A percentile compares a stretch with the other conserved stretches of the same genome.
Evolutionary conservation across 805 yeast genomes (phyloP).

Genomic region (Priceomyces castillae): DNA sequence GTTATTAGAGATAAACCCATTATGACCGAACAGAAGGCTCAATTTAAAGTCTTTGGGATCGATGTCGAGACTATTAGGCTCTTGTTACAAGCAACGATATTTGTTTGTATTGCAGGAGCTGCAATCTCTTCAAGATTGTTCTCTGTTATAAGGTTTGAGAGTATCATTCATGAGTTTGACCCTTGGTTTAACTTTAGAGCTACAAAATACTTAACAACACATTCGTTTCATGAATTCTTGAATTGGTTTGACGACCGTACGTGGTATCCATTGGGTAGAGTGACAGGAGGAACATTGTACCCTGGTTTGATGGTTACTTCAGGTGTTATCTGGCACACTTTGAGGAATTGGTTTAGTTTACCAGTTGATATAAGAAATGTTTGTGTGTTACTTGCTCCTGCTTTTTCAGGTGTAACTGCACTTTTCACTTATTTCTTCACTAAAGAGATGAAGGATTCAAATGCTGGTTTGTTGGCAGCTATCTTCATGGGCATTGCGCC

Average conservation of each 20-base stretch:
- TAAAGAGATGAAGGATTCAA: slow-evolving; percentile 80
- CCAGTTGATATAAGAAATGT: slow-evolving; percentile 94
- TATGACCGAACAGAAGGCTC: slow-evolving; percentile 15
- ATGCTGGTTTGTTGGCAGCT: slow-evolving; percentile 90
- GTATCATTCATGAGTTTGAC: slow-evolving; percentile 96
- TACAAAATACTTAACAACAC: slow-evolving; percentile 81
- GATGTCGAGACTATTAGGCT: slow-evolving; percentile 37
- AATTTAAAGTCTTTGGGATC: slow-evolving; percentile 29
- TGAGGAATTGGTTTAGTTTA: slow-evolving; percentile 59
- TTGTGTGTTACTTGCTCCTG: slow-evolving; percentile 96
- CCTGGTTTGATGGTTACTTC: slow-evolving; percentile 98
- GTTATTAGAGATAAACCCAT: slow-evolving; percentile 22
- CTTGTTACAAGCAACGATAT: slow-evolving; percentile 62
- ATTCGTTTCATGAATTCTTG: slow-evolving; percentile 85
- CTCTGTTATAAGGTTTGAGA: slow-evolving; percentile 94
- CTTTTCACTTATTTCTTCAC: slow-evolving; percentile 85
- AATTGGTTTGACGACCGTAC: slow-evolving; percentile 99
- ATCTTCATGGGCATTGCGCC: slow-evolving; percentile 97
- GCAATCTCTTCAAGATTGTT: slow-evolving; percentile 89
- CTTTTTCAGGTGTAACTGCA: slow-evolving; percentile 90
- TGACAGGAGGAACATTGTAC: slow-evolving; percentile 96
- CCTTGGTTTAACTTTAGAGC: slow-evolving; percentile 98
- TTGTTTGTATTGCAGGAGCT: slow-evolving; percentile 81
- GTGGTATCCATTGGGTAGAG: slow-evolving; percentile 99
- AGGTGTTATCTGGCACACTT: slow-evolving; percentile 79